These are phyloP conservation scores for Dipteronia sinensis DNA, from an alignment of 345 rosid species.

Conservation along the genomic window DNA sequence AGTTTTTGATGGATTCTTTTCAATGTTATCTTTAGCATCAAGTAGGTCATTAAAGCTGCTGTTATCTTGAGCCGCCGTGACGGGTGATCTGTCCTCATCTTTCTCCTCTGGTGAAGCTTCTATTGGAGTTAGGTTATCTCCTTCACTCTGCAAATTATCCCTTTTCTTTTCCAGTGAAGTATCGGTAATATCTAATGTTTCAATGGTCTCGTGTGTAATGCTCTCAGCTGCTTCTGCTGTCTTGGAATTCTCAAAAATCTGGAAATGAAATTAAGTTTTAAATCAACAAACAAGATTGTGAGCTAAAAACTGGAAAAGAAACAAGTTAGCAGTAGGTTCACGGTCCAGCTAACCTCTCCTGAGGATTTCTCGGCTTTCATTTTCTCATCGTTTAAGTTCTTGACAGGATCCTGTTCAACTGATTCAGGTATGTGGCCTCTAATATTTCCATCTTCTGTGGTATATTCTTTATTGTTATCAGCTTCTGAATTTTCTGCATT, in stretches of 20 bases:
- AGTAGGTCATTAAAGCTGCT: neutral
- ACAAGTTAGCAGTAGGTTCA: neutral
- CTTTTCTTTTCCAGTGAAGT: constrained; percentile 5
- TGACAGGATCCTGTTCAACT: neutral
- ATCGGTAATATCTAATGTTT: neutral
- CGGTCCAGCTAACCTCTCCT: constrained; percentile 25
- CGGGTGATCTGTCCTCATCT: neutral
- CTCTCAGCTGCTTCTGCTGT: constrained; percentile 14
- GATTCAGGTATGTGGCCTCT: constrained; percentile 15
- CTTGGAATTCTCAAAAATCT: constrained; percentile 19
- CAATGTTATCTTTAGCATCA: neutral
- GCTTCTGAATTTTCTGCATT: constrained; percentile 14
- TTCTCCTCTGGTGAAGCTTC: constrained; percentile 14
- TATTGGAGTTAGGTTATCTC: constrained; percentile 5
- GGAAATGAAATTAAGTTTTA: neutral
- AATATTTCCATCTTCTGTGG: neutral
- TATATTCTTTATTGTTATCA: constrained; percentile 11
- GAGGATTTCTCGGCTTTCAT: constrained; percentile 1
- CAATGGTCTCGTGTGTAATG: constrained; percentile 11
- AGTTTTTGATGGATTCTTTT: neutral
- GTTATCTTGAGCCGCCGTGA: constrained; percentile 1
- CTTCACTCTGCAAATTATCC: constrained; percentile 11
- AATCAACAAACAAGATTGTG: constrained; percentile 7
- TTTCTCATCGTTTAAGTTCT: constrained; percentile 20
- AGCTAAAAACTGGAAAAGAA: neutral